Evolutionary conservation across 345 rosid genomes (phyloP), one percentile per base, ranked within the genome.

Genomic region (Boechera retrofracta): DNA sequence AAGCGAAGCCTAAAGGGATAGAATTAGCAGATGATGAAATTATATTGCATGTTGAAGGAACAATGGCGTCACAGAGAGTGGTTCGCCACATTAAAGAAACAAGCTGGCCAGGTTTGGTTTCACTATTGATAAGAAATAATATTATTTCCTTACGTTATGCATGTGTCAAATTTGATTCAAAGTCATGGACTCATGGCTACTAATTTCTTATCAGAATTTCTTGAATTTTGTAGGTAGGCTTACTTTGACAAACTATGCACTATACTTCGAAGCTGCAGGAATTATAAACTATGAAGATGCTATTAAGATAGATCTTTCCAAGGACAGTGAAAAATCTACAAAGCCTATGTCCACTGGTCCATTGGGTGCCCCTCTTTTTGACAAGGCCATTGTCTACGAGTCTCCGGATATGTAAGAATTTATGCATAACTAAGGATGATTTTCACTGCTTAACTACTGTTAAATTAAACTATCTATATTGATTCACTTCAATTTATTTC

Each of bases 311-410:
- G 94, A 89, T 76, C 96, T 95, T 52, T 86, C 94, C 2, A 88
- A 79, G 68, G 83, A 84, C 53, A 54, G 13, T 7, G 82, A 77
- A 33, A 88, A 81, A 36, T 67, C 75, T 0, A 62, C 86, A 55
- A 91, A 88, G 80, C 89, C 99, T 61, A 69, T 80, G 35, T 90
- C 97, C 41, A 89, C 97, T 16, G 97, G 99, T 65, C 99, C 99
- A n/a, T 92, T 91, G 87, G 98, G 99, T 59, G 97, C 96, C 73
- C 98, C 98, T 3, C 90, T 95, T 71, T 95, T 88, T 55, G 98
- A 95, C 84, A 95, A 89, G 85, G 99, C 97, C 75, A 82, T 92
- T 70, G 48, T 78, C 36, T 89, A 85, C 4, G 92, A 95, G 79
- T 87, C 94, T 39, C 84, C 89, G 4, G 94, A 87, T 73, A 18